phyloP scores from a whole-genome alignment of 345 rosid genomes.

The Syzygium jambos region DNA sequence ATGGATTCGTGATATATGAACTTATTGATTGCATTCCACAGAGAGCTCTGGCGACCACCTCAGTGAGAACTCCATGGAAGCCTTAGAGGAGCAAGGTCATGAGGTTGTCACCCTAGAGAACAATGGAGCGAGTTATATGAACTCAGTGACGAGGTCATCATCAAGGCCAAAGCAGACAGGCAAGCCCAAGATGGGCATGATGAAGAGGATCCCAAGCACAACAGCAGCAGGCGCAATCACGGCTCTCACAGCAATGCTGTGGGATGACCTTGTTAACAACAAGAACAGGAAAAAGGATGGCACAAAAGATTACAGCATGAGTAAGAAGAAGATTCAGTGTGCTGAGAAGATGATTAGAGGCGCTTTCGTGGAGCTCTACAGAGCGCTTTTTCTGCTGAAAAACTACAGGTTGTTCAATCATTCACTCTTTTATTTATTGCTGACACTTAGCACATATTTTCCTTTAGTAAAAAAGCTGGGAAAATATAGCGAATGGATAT shows the following conservation, averaged over 20 bases:
- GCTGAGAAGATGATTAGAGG: slow-evolving; percentile 85
- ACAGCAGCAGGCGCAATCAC: slow-evolving; percentile 45
- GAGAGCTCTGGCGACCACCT: slow-evolving; percentile 20
- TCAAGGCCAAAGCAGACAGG: slow-evolving; percentile 48
- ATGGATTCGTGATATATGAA: not conserved
- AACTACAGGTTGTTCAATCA: slow-evolving; percentile 44
- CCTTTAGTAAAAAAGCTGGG: not conserved
- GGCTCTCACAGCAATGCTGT: slow-evolving; percentile 51
- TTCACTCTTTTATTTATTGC: not conserved
- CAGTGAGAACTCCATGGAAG: not conserved
- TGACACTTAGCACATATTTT: not conserved
- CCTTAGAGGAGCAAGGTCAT: slow-evolving; percentile 26
- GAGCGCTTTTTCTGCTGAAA: slow-evolving; percentile 68
- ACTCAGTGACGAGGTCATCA: slow-evolving; percentile 32
- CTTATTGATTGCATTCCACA: slow-evolving; percentile 1
- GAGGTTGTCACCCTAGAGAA: slow-evolving; percentile 53
- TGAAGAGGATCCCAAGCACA: slow-evolving; percentile 53
- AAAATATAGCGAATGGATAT: not conserved
- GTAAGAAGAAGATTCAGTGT: slow-evolving; percentile 63
- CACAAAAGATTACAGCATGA: slow-evolving; percentile 35
- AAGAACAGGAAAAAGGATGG: slow-evolving; percentile 44
- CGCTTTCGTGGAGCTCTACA: slow-evolving; percentile 85
- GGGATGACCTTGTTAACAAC: slow-evolving; percentile 71
- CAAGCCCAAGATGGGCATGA: slow-evolving; percentile 53
- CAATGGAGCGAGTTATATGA: slow-evolving; percentile 36